phyloP scores from a whole-genome alignment of 225 moss, liverwort and hornwort species.

The Bryum argenteum region DNA sequence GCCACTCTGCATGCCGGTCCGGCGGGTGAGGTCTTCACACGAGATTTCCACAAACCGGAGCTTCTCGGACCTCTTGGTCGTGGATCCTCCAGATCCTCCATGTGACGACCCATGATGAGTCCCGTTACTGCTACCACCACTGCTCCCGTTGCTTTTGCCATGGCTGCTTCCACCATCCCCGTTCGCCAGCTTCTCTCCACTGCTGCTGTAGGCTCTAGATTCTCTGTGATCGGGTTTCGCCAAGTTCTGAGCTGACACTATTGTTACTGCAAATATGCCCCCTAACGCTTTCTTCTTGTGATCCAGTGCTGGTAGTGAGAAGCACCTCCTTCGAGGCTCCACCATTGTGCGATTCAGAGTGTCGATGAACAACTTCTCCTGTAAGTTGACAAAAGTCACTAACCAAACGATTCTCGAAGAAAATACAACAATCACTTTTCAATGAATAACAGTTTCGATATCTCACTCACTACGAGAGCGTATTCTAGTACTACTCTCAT shows the following conservation, averaged over 20 bases:
- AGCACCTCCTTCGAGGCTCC: conserved; percentile 67
- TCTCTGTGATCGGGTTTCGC: conserved; percentile 41
- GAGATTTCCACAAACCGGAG: conserved; percentile 79
- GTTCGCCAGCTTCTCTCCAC: conserved; percentile 44
- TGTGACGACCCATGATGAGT: conserved; percentile 18
- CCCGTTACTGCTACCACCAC: conserved; percentile 22
- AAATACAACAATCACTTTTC: too few relatives aligned
- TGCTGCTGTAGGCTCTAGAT: conserved; percentile 32
- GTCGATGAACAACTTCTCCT: conserved; percentile 63
- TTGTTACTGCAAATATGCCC: conserved; percentile 53
- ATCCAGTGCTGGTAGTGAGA: conserved; percentile 57
- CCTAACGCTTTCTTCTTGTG: conserved; percentile 69
- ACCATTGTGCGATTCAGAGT: conserved; percentile 67
- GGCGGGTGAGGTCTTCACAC: conserved; percentile 82
- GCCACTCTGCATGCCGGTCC: conserved; percentile 65
- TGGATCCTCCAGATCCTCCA: conserved; percentile 18
- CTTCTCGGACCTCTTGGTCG: conserved; percentile 47
- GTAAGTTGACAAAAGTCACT: conserved; percentile 4
- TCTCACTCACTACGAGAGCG: too few relatives aligned
- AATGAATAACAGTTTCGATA: too few relatives aligned
- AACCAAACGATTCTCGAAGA: conserved; percentile 3
- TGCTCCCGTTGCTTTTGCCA: conserved; percentile 33
- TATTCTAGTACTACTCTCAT: neutral
- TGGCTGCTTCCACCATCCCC: conserved; percentile 37
- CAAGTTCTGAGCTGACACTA: conserved; percentile 71